These are phyloP conservation scores for Teratosphaeria gauchensis DNA, from an alignment of 2,329 filamentous ascomycete species.

Conservation along the genomic window DNA sequence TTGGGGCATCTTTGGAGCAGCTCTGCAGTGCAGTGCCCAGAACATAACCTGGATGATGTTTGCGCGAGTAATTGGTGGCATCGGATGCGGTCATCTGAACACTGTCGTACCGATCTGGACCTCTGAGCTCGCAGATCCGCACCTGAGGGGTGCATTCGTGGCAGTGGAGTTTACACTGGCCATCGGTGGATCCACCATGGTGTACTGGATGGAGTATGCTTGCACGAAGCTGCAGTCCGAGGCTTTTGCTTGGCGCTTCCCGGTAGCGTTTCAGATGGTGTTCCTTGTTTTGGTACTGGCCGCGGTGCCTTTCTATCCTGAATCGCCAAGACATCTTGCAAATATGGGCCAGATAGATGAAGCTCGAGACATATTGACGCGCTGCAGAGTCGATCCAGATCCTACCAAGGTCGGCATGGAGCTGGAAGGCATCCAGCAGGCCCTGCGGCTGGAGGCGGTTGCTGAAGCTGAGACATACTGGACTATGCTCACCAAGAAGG, in stretches of 20 bases:
- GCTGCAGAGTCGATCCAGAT: not conserved
- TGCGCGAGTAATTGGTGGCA: slow-evolving; percentile 1
- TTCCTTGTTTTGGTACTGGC: slow-evolving; percentile 48
- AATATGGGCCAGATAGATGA: slow-evolving; percentile 57
- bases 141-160: slow-evolving; percentile 1
- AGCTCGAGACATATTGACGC: slow-evolving; percentile 51
- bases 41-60: slow-evolving; percentile 3
- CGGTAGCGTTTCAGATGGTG: slow-evolving; percentile 58
- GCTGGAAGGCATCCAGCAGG: slow-evolving; percentile 1
- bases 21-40: not conserved
- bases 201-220: slow-evolving; percentile 3
- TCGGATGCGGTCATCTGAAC: not conserved
- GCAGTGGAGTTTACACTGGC: slow-evolving; percentile 1
- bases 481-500: slow-evolving; percentile 1
- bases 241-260: slow-evolving; percentile 48
- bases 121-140: not conserved
- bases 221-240: slow-evolving; percentile 1
- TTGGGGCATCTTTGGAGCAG: slow-evolving; percentile 1
- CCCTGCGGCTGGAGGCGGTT: not conserved
- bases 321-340: slow-evolving; percentile 57
- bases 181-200: not conserved
- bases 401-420: not conserved
- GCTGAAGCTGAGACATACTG: not conserved
- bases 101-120: slow-evolving; percentile 2
- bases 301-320: slow-evolving; percentile 46